Base-by-base conservation (phyloP, 768 basidiomycete genomes). In the Obba rivulosa region DNA sequence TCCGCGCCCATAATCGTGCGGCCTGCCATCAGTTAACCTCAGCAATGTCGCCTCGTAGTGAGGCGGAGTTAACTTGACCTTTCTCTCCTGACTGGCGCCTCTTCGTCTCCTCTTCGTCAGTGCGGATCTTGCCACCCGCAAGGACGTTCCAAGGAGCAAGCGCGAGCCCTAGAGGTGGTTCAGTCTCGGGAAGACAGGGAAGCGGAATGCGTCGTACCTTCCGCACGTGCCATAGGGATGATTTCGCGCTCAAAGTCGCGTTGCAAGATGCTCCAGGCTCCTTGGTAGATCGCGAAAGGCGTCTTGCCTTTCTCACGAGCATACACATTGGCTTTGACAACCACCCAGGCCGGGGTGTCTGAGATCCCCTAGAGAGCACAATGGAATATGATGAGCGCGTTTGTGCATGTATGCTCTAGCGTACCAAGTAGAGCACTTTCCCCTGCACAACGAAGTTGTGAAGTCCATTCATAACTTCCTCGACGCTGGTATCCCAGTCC, bases 161-260 rank as follows among this genome's bases (percentile, higher is more conserved):
- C 10, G 67, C 68, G 35, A 61, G 28, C 0, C 60, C 59, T 58
- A n/a, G 31, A 37, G 11, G 34, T 38, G 2, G 37, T 45, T 24
- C 35, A 22, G 13, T 0, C 1, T 28, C 9, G 5, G 14, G 40
- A 8, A 14, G 18, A 23, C 8, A 21, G 5, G n/a, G 8, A 13
- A 14, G 16, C 5, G 8, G 17, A 18, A 3, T 9, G 13, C 1
- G 1, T 37, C 43, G 71, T 58, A 22, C 67, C 68, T 34, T 57
- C 55, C 2, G 34, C 31, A 13, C 61, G 48, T 4, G 39, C 54
- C 63, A 64, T 62, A 0, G 57, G 60, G 44, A 74, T 61, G 54
- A 73, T 64, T 34, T 73, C 70, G 21, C 70, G 63, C 57, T 74
- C 73, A 34, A 73, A 57, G 48, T 69, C 68, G 42, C 72, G 60